Conservation (phyloP, 345 rosid species). For the Luvunga scandens region DNA sequence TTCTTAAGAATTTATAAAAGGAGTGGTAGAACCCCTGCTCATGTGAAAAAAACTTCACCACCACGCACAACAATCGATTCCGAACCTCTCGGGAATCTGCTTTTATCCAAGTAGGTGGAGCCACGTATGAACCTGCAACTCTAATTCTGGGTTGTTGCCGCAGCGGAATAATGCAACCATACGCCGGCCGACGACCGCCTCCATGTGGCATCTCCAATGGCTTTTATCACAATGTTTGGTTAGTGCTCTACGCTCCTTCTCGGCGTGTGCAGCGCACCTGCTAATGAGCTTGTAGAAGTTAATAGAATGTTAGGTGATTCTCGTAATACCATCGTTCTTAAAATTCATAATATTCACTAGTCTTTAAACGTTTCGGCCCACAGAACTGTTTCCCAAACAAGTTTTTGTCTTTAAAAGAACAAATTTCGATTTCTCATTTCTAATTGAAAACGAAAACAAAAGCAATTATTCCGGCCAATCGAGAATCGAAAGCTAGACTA, state of each 20-base stretch:
- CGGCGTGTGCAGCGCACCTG: not conserved
- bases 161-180: not conserved
- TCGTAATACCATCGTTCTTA: too few species aligned
- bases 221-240: slow-evolving; percentile 3
- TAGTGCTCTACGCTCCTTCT: not conserved
- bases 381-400: too few species aligned
- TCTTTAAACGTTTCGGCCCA: too few species aligned
- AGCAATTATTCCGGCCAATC: too few species aligned
- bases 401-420: too few species aligned
- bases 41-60: too few species aligned
- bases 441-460: too few species aligned
- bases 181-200: slow-evolving; percentile 17
- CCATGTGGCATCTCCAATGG: slow-evolving; percentile 2
- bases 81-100: not conserved
- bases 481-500: not conserved
- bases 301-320: too few species aligned
- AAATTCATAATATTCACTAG: not conserved
- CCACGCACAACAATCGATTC: too few species aligned
- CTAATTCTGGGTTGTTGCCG: not conserved
- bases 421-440: not conserved
- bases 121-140: slow-evolving; percentile 12
- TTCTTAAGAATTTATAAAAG: too few species aligned
- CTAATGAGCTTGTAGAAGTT: not conserved
- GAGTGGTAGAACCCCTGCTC: too few species aligned
- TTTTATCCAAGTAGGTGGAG: not conserved